Conservation (phyloP, 495 filamentous ascomycete species). For the Penicillium paxilli region DNA sequence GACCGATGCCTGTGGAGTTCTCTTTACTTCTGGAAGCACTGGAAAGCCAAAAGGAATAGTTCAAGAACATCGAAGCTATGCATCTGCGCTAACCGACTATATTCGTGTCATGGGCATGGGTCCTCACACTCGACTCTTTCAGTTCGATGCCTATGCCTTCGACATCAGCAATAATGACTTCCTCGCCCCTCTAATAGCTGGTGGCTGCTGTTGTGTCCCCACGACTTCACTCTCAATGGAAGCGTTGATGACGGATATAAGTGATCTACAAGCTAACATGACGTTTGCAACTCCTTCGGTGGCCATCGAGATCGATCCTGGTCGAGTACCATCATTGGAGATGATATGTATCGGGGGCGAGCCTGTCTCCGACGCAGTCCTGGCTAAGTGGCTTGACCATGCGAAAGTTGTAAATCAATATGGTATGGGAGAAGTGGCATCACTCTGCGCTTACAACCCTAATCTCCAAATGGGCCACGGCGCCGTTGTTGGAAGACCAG, state of each 20-base stretch:
- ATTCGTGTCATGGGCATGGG: constrained; percentile 15
- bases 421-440: constrained; percentile 51
- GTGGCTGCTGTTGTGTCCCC: constrained; percentile 52
- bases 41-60: constrained; percentile 51
- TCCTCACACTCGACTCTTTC: constrained; percentile 32
- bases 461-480: constrained; percentile 10
- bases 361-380: constrained; percentile 40
- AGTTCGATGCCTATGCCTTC: constrained; percentile 49
- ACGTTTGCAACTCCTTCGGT: constrained; percentile 45
- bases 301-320: constrained; percentile 35
- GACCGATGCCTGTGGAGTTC: constrained; percentile 25
- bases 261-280: constrained; percentile 36
- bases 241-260: constrained; percentile 32
- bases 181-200: constrained; percentile 37
- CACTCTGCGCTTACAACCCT: constrained; percentile 23
- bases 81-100: constrained; percentile 25
- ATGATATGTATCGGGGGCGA: constrained; percentile 45
- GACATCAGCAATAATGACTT: constrained; percentile 46
- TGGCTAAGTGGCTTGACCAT: constrained; percentile 45
- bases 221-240: constrained; percentile 29
- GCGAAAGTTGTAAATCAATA: constrained; percentile 55
- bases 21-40: constrained; percentile 48
- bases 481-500: constrained; percentile 17
- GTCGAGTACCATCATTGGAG: constrained; percentile 34
- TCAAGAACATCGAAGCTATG: constrained; percentile 43